Conservation (phyloP, 306 rosid species). For the Rubus parviflorus region DNA sequence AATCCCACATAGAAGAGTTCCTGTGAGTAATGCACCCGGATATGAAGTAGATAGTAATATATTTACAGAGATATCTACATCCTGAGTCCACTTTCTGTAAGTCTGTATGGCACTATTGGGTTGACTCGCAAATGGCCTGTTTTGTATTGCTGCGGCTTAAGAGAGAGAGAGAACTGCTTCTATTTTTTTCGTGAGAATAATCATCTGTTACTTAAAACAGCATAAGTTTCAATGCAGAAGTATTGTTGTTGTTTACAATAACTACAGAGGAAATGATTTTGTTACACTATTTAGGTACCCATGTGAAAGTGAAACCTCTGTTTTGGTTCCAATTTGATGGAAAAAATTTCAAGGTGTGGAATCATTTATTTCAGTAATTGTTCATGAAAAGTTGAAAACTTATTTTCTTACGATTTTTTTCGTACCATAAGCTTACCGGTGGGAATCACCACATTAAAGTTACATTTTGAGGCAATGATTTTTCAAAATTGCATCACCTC, state of each 20-base stretch:
- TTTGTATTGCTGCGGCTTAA: neutral
- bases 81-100: neutral
- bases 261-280: neutral
- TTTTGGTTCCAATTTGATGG: too few relatives aligned
- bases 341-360: neutral
- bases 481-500: too few relatives aligned
- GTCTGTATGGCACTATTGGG: neutral
- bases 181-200: neutral
- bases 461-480: too few relatives aligned
- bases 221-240: neutral
- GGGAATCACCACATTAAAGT: neutral
- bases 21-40: neutral
- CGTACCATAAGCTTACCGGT: too few relatives aligned
- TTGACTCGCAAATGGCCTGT: neutral
- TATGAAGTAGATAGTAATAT: neutral
- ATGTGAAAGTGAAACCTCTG: neutral
- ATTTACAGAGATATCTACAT: neutral
- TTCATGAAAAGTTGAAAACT: too few relatives aligned
- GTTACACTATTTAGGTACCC: neutral
- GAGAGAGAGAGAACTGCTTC: neutral
- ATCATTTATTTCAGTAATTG: neutral
- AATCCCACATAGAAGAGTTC: neutral
- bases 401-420: too few relatives aligned
- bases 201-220: neutral
- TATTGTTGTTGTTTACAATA: neutral